These are phyloP conservation scores for Suhomyces chickasaworum DNA, from an alignment of 1,139 yeast species.

Conservation along the genomic window DNA sequence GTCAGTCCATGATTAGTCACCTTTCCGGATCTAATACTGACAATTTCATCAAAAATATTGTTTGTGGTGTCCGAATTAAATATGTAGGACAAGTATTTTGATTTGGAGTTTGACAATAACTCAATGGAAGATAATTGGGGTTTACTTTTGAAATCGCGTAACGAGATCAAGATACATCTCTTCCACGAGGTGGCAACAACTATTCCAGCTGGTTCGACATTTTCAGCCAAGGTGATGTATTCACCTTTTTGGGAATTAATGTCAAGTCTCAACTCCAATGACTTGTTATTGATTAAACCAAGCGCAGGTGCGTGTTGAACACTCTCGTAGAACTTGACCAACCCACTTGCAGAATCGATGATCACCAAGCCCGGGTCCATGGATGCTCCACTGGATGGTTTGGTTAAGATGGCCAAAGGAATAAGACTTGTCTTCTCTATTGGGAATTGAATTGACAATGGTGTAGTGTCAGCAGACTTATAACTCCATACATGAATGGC, in stretches of 20 bases:
- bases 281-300: constrained; percentile 54
- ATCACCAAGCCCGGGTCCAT: constrained; percentile 71
- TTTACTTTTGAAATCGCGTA: constrained; percentile 71
- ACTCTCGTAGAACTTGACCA: constrained; percentile 63
- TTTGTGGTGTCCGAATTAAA: constrained; percentile 28
- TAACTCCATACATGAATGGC: constrained; percentile 73
- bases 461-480: constrained; percentile 58
- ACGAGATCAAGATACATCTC: constrained; percentile 60
- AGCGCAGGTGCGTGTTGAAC: constrained; percentile 69
- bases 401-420: constrained; percentile 65
- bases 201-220: constrained; percentile 76
- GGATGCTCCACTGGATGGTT: constrained; percentile 60
- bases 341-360: constrained; percentile 57
- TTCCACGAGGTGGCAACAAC: constrained; percentile 72
- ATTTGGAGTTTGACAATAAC: constrained; percentile 24
- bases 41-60: constrained; percentile 48
- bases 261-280: constrained; percentile 39
- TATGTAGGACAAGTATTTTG: constrained; percentile 31
- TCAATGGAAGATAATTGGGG: constrained; percentile 47
- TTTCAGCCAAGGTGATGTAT: constrained; percentile 56
- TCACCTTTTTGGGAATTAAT: constrained; percentile 51
- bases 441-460: constrained; percentile 57
- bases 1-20: constrained; percentile 51
- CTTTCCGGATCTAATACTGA: constrained; percentile 61
- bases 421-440: constrained; percentile 22